phyloP scores from a whole-genome alignment of 73 alveolate genomes.

The Paramecium biaurelia region DNA sequence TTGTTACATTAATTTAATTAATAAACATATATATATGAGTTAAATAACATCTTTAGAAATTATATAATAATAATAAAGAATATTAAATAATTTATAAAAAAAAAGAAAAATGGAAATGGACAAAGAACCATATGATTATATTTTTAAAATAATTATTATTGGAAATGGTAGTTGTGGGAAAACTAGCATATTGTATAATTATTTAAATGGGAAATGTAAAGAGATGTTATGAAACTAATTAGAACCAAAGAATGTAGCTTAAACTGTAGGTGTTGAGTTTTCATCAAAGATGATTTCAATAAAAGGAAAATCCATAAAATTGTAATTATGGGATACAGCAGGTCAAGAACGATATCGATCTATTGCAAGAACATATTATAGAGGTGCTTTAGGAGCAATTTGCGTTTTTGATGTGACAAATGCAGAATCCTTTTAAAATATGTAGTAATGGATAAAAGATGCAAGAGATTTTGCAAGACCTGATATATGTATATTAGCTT shows the following conservation, averaged over 20 bases:
- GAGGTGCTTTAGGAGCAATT: conserved; percentile 93
- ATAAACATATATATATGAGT: not conserved
- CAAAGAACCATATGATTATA: conserved; percentile 59
- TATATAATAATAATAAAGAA: not conserved
- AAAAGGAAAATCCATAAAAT: conserved; percentile 77
- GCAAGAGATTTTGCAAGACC: conserved; percentile 77
- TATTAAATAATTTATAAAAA: not conserved
- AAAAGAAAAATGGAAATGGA: conserved; percentile 51
- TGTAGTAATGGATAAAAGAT: conserved; percentile 84
- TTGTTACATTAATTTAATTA: not conserved
- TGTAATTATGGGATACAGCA: conserved; percentile 94
- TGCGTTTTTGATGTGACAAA: conserved; percentile 77
- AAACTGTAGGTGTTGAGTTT: conserved; percentile 91
- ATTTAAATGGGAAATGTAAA: conserved; percentile 59
- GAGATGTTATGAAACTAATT: not conserved
- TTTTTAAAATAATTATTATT: conserved; percentile 67
- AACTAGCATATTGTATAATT: conserved; percentile 65
- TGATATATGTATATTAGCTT: conserved; percentile 71
- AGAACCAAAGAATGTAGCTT: conserved; percentile 60
- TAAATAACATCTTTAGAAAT: not conserved
- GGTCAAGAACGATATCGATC: conserved; percentile 89
- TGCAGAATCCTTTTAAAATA: conserved; percentile 75
- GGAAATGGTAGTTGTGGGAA: conserved; percentile 73
- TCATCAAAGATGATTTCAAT: conserved; percentile 76
- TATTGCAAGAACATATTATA: conserved; percentile 83